Conservation (phyloP, 2,329 filamentous ascomycete species). For the Plenodomus lindquistii region DNA sequence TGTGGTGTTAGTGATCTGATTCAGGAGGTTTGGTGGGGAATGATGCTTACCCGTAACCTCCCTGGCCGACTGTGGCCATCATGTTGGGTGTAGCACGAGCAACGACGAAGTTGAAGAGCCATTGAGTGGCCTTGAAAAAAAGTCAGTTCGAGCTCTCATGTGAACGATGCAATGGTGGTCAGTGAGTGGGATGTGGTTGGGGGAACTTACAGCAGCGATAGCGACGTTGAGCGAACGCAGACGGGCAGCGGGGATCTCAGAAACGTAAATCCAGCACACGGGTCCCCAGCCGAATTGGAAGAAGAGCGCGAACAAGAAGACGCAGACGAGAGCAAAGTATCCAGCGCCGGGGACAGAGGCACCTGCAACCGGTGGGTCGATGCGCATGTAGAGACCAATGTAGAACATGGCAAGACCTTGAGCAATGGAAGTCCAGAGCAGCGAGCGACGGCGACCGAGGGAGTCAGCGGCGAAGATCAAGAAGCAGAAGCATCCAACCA, state of each 20-base stretch:
- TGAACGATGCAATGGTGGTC: background rate
- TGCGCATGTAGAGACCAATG: conserved; percentile 71
- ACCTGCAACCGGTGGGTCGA: conserved; percentile 60
- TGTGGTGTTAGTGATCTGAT: conserved; percentile 46
- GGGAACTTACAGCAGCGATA: conserved; percentile 57
- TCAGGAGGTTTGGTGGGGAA: background rate
- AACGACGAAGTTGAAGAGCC: conserved; percentile 76
- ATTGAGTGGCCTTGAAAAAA: conserved; percentile 56
- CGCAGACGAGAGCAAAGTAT: conserved; percentile 70
- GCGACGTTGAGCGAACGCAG: conserved; percentile 70
- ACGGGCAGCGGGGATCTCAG: conserved; percentile 70
- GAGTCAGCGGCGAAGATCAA: conserved; percentile 70
- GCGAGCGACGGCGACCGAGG: conserved; percentile 65
- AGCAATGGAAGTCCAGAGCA: conserved; percentile 67
- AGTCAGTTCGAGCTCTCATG: background rate
- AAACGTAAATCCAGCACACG: conserved; percentile 73
- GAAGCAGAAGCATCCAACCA: conserved; percentile 65
- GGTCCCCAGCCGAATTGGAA: conserved; percentile 68
- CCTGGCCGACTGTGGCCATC: conserved; percentile 59
- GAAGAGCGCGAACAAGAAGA: conserved; percentile 72
- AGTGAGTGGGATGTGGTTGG: background rate
- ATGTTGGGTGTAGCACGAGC: conserved; percentile 70
- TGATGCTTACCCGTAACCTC: conserved; percentile 52
- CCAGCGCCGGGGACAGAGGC: conserved; percentile 65
- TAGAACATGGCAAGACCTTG: conserved; percentile 69